These are phyloP conservation scores for Colletotrichum cereale DNA, from an alignment of 2,329 filamentous ascomycete genomes.

Conservation along the genomic window DNA sequence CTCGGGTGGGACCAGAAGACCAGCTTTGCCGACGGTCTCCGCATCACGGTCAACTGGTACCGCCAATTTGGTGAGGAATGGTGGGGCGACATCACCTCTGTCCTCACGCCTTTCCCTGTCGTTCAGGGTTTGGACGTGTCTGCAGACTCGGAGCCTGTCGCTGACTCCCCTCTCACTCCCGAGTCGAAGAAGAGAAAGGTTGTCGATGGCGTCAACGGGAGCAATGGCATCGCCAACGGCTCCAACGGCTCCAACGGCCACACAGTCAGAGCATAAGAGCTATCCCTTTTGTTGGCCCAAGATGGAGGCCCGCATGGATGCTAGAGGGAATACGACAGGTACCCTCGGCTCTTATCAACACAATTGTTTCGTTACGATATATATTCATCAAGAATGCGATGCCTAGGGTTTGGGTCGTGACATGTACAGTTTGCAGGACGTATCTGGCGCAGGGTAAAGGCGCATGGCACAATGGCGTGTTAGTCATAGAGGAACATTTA, in stretches of 20 bases:
- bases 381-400: slow-evolving; percentile 16
- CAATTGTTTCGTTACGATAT: neutral
- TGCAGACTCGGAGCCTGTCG: slow-evolving; percentile 60
- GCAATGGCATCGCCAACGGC: slow-evolving; percentile 30
- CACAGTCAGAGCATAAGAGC: slow-evolving; percentile 14
- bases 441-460: slow-evolving; percentile 31
- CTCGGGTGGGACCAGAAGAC: slow-evolving; percentile 80
- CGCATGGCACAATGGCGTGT: slow-evolving; percentile 20
- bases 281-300: neutral
- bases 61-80: slow-evolving; percentile 72
- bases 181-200: slow-evolving; percentile 44
- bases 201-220: slow-evolving; percentile 32
- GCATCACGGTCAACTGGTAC: slow-evolving; percentile 78
- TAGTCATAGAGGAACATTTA: slow-evolving; percentile 21
- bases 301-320: neutral
- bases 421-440: slow-evolving; percentile 17
- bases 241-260: slow-evolving; percentile 34
- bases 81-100: slow-evolving; percentile 80
- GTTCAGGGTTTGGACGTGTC: slow-evolving; percentile 68
- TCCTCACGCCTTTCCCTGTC: slow-evolving; percentile 76
- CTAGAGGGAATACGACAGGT: neutral
- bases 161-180: slow-evolving; percentile 46
- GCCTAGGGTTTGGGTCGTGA: slow-evolving; percentile 17
- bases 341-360: slow-evolving; percentile 4
- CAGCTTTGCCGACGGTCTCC: slow-evolving; percentile 72